Evolutionary conservation across 1,284 basidiomycete species (phyloP).

Genomic region (Puccinia coronata): DNA sequence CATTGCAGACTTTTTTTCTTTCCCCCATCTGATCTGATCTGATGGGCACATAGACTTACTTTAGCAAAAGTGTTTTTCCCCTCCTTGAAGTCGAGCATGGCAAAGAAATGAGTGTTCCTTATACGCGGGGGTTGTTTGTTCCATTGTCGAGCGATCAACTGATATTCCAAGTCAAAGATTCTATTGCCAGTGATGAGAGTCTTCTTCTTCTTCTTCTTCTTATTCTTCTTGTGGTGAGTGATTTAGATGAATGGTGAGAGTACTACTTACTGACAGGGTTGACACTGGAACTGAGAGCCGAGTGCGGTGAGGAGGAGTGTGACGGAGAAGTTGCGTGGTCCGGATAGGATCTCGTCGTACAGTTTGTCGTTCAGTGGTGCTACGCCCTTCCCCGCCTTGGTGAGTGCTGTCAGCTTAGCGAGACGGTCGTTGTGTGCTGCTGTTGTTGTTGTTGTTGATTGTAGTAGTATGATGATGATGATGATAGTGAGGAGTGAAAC

Average conservation of each 20-base stretch:
- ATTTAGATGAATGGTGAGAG: neutral
- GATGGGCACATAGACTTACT: conserved; percentile 64
- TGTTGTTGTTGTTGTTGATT: neutral
- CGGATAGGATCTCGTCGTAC: conserved; percentile 70
- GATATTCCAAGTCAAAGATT: conserved; percentile 79
- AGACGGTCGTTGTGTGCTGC: neutral
- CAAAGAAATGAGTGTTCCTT: conserved; percentile 82
- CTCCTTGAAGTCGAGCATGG: conserved; percentile 80
- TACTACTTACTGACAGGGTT: conserved; percentile 61
- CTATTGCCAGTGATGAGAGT: too few species aligned
- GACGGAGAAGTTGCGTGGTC: conserved; percentile 76
- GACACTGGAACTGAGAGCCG: conserved; percentile 69
- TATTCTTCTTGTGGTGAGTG: neutral
- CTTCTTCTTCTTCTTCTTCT: too few species aligned
- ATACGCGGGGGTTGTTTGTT: conserved; percentile 65
- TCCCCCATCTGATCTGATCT: too few species aligned
- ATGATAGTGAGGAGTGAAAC: too few species aligned
- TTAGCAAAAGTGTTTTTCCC: conserved; percentile 74
- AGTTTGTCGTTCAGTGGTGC: conserved; percentile 73
- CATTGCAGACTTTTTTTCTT: too few species aligned
- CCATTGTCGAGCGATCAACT: conserved; percentile 78
- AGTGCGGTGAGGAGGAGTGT: conserved; percentile 82
- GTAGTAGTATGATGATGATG: neutral
- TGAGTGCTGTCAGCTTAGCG: conserved; percentile 24
- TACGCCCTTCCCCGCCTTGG: conserved; percentile 63